Evolutionary conservation across 352 stramenopile genomes (phyloP), one percentile per base, ranked within the genome.

Genomic region (Phytophthora hybrid): DNA sequence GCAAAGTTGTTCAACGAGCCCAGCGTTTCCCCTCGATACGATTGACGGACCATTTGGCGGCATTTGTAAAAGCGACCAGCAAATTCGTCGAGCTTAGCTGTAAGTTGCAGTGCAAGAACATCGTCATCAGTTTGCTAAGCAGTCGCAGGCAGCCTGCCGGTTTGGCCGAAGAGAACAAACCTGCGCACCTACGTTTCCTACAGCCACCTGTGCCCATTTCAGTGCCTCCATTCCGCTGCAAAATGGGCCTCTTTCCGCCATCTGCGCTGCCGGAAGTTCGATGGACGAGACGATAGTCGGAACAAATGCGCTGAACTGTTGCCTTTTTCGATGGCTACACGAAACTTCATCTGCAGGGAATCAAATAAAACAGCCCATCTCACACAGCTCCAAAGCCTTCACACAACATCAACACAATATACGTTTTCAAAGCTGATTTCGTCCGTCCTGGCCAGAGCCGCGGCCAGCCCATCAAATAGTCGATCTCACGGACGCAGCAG

Each of bases 391-490:
- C 14, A 8, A 57, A 13, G 16, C 1, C 9, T 7, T 5, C 5
- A 31, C 39, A 52, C 19, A 51, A n/a, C 1, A 11, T 55, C 4
- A 9, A 55, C 49, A 32, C 16, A 51, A 21, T 61, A 71, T 71
- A 14, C 1, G 31, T 39, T 71, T 16, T 9, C 66, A 73, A 0
- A 56, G 31, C 8, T 14, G 10, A 5, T 8, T 18, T 51, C 18
- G 41, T 51, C 41, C 41, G 10, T 8, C 19, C 4, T 13, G 13
- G 4, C 16, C 58, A 67, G 19, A 69, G 46, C 34, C 68, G 46
- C 44, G 34, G 8, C 58, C 4, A 51, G 51, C 56, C 69, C 56
- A 76, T 71, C 69, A 67, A 66, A 63, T 47, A 13, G 53, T 55
- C 37, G 69, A 76, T 74, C 68, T 37, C 34, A 16, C 10, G 44